These are phyloP conservation scores for Skeletonema marinoi DNA, from an alignment of 108 stramenopile genomes.

Conservation along the genomic window DNA sequence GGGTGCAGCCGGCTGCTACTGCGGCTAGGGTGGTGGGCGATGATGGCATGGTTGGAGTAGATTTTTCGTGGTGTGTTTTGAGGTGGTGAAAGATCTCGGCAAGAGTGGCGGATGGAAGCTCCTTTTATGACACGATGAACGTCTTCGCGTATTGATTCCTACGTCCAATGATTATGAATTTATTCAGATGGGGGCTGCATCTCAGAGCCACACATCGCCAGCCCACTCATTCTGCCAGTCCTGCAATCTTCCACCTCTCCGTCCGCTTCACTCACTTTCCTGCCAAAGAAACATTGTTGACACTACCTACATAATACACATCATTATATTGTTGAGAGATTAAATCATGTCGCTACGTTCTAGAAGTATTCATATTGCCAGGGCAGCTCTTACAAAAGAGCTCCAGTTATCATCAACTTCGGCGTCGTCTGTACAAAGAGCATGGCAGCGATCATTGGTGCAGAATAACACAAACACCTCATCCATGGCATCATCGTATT, in stretches of 20 bases:
- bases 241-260: too few species aligned
- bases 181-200: too few species aligned
- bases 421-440: slow-evolving; percentile 3
- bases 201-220: too few species aligned
- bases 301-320: too few species aligned
- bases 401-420: slow-evolving; percentile 1
- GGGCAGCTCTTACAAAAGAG: slow-evolving; percentile 21
- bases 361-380: slow-evolving; percentile 21
- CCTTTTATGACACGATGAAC: too few species aligned
- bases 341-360: slow-evolving; percentile 29
- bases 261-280: too few species aligned
- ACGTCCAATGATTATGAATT: too few species aligned
- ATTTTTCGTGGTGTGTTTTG: background rate
- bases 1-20: slow-evolving; percentile 36
- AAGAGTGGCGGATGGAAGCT: too few species aligned
- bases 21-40: slow-evolving; percentile 27
- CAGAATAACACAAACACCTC: background rate
- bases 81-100: background rate
- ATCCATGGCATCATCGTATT: slow-evolving; percentile 1
- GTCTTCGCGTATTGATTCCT: too few species aligned
- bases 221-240: too few species aligned
- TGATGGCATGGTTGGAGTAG: background rate
- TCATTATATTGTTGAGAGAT: too few species aligned
- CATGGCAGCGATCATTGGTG: slow-evolving; percentile 5
- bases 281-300: too few species aligned